These are phyloP conservation scores for Suillus hirtellus DNA, from an alignment of 768 basidiomycete genomes.

Conservation along the genomic window DNA sequence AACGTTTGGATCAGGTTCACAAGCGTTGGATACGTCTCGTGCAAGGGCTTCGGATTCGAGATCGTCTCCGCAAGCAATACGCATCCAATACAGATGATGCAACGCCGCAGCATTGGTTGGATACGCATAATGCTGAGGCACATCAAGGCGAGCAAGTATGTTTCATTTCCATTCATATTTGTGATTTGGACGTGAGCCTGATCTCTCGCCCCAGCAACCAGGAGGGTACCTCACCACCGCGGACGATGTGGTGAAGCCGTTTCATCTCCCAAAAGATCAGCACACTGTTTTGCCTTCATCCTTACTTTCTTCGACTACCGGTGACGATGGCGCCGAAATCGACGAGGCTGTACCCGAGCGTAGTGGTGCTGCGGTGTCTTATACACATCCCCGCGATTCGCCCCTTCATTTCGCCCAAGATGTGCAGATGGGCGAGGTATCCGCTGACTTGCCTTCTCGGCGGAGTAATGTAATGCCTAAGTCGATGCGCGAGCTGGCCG, in stretches of 20 bases:
- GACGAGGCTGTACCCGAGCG: slow-evolving; percentile 24
- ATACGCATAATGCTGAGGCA: slow-evolving; percentile 21
- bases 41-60: slow-evolving; percentile 83
- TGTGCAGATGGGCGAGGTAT: slow-evolving; percentile 20
- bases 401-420: slow-evolving; percentile 15
- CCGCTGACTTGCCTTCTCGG: slow-evolving; percentile 7
- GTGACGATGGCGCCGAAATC: slow-evolving; percentile 34
- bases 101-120: slow-evolving; percentile 14
- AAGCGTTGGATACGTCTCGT: slow-evolving; percentile 90
- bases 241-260: slow-evolving; percentile 73
- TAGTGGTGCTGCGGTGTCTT: slow-evolving; percentile 4
- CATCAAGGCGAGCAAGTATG: slow-evolving; percentile 26
- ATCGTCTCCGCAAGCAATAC: slow-evolving; percentile 82
- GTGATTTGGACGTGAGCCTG: not conserved
- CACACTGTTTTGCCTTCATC: slow-evolving; percentile 21
- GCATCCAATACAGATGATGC: slow-evolving; percentile 26
- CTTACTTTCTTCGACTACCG: slow-evolving; percentile 19
- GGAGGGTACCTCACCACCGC: slow-evolving; percentile 71
- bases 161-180: slow-evolving; percentile 2
- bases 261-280: slow-evolving; percentile 64
- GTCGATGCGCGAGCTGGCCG: slow-evolving; percentile 68
- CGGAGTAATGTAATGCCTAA: slow-evolving; percentile 40
- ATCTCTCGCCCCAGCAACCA: slow-evolving; percentile 18
- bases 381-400: slow-evolving; percentile 14
- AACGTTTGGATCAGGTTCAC: slow-evolving; percentile 75